Base-by-base conservation (phyloP, 345 rosid genomes). In the Raphanus sativus region DNA sequence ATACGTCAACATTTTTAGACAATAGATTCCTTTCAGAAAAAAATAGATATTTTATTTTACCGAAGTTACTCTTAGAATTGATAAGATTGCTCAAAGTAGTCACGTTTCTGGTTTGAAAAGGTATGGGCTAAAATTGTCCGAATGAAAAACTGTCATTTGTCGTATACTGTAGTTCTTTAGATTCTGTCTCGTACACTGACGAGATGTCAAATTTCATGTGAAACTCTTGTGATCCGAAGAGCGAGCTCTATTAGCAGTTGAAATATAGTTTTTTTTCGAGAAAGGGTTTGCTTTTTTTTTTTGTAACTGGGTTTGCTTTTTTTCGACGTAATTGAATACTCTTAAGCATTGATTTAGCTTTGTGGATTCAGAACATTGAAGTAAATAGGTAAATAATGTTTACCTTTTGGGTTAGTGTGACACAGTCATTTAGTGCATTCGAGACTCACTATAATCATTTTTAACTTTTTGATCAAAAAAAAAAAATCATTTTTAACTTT, bases 111-210 rank as follows among this genome's bases (percentile, higher is more conserved):
- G 38, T 34, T 61, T 34, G 30, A 8, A 73, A 73, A 61, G 75
- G 61, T 68, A 68, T 79, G 75, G 82, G 75, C 78, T 79, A 68
- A 68, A 72, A 73, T 54, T 73, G 82, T 73, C 78, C 78, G 61
- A 29, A 62, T 54, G 40, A 73, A 79, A 79, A 62, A 52, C 73
- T 67, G 74, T 68, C 70, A 52, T 73, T 73, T 73, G 82, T 79
- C 78, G 55, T 72, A 4, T 72, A n/a, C n/a, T n/a, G n/a, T n/a
- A 25, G 61, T 72, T 67, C 63, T 72, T 78, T 52, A 72, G 69
- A 78, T 78, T 72, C 77, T 73, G 58, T 78, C 73, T 59, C 68
- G 6, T 3, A 64, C 50, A 66, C 75, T 71, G 71, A 45, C 55
- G 28, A 72, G 12, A 48, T 78, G 77, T 78, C 73, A 59, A 66